Conservation (phyloP, 1,284 basidiomycete genomes). For the Schizopora paradoxa region DNA sequence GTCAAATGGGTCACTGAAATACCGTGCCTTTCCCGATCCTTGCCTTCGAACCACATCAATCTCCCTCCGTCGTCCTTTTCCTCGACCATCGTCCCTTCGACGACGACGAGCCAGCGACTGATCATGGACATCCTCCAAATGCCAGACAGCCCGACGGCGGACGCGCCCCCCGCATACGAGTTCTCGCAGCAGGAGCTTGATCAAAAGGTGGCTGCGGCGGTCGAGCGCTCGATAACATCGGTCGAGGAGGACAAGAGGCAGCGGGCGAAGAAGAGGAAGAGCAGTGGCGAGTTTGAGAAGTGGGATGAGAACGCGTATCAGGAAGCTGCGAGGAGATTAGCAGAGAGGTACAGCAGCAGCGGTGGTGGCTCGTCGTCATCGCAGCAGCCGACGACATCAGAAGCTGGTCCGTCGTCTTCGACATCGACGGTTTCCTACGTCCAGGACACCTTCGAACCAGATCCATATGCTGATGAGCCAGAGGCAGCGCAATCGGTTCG, state of each 20-base stretch:
- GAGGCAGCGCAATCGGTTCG: slow-evolving; percentile 18
- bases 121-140: not conserved
- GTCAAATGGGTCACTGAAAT: slow-evolving; percentile 3
- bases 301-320: slow-evolving; percentile 46
- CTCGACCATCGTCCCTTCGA: too few species aligned
- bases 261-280: not conserved
- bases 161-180: slow-evolving; percentile 45
- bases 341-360: slow-evolving; percentile 9
- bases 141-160: slow-evolving; percentile 16
- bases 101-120: not conserved
- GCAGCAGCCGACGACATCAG: not conserved
- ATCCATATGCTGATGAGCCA: slow-evolving; percentile 7
- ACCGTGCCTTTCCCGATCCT: slow-evolving; percentile 1
- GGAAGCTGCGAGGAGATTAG: slow-evolving; percentile 25
- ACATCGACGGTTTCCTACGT: not conserved
- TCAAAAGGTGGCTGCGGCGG: slow-evolving; percentile 42
- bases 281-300: slow-evolving; percentile 40
- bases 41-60: not conserved
- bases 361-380: slow-evolving; percentile 14
- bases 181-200: slow-evolving; percentile 51
- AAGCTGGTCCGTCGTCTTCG: not conserved
- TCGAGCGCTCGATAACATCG: slow-evolving; percentile 33
- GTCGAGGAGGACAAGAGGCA: slow-evolving; percentile 12
- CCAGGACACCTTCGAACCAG: not conserved
- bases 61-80: not conserved